Conservation (phyloP, 78 protist genomes). For the Diacronema lutheri region DNA sequence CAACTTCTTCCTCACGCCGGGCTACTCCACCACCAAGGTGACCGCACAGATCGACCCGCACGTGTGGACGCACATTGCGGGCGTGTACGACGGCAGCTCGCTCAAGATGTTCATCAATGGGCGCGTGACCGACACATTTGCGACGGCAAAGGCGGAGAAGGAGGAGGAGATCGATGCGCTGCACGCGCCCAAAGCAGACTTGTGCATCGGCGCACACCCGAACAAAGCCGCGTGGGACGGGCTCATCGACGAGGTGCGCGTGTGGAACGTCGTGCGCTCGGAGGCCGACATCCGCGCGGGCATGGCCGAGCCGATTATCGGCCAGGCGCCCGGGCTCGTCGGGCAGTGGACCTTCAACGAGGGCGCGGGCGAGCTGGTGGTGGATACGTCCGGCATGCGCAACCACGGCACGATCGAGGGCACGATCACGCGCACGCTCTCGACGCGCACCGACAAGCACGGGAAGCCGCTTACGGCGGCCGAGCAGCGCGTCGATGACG, state of each 20-base stretch:
- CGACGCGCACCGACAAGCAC: background rate
- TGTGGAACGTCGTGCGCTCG: background rate
- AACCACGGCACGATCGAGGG: background rate
- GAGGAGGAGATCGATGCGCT: background rate
- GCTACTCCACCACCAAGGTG: background rate
- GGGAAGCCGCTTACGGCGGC: background rate
- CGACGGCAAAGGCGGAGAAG: no score
- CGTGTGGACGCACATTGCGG: background rate
- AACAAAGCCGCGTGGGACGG: background rate
- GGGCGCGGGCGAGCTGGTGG: background rate
- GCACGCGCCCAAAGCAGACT: background rate
- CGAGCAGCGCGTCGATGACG: background rate
- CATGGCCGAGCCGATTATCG: background rate
- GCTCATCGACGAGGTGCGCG: background rate
- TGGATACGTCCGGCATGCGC: background rate
- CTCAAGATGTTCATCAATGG: background rate
- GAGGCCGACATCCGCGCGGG: background rate
- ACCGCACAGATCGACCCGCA: background rate
- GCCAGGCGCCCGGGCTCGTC: background rate
- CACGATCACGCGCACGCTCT: background rate
- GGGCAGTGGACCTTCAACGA: conserved; percentile 23
- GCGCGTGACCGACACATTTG: no score
- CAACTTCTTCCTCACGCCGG: background rate
- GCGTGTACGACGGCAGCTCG: background rate
- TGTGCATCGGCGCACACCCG: background rate